Base-by-base conservation (phyloP, 768 basidiomycete genomes). In the Boletus rubroflammeus region DNA sequence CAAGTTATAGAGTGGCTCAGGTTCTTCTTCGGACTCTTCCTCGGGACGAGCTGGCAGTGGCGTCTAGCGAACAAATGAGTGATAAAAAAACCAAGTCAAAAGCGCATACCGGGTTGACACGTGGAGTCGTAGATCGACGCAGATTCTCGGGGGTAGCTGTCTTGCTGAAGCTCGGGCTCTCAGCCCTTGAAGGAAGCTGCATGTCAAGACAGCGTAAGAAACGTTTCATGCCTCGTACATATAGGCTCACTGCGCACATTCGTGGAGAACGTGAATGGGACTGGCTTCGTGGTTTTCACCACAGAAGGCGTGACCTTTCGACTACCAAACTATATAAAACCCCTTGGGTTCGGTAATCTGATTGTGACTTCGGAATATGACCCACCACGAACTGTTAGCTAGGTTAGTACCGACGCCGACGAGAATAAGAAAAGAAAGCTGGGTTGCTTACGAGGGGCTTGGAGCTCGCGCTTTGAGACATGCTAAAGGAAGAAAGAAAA, bases 241-340 rank as follows among this genome's bases (percentile, higher is more conserved):
- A 31, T 42, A 13, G 8, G 17, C 21, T 38, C 32, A 23, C 17
- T 45, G 34, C 42, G 51, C 19, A 53, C 39, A 32, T 25, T 50
- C 13, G 34, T 42, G 11, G 51, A 50, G 39, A 59, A 58, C 7
- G 47, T 47, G n/a, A 59, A 59, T 6, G 55, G 38, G 28, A 23
- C 25, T 8, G 47, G 42, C 34, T 46, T 42, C 7, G 47, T 46
- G 7, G 47, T n/a, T 10, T 44, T 38, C 7, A 6, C 26, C 34
- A 5, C 7, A 6, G 57, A 43, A 47, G 50, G 42, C 21, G 35
- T 29, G 35, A 40, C 21, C 19, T 57, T 45, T 25, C 38, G 47
- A 50, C n/a, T 19, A 26, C 55, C 57, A 50, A 58, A 58, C 57
- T 58, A 7, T 5, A 42, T 8, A 25, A 31, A n/a, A 31, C 5